These are phyloP conservation scores for Polychaeton citri DNA, from an alignment of 2,329 filamentous ascomycete species.

Conservation along the genomic window DNA sequence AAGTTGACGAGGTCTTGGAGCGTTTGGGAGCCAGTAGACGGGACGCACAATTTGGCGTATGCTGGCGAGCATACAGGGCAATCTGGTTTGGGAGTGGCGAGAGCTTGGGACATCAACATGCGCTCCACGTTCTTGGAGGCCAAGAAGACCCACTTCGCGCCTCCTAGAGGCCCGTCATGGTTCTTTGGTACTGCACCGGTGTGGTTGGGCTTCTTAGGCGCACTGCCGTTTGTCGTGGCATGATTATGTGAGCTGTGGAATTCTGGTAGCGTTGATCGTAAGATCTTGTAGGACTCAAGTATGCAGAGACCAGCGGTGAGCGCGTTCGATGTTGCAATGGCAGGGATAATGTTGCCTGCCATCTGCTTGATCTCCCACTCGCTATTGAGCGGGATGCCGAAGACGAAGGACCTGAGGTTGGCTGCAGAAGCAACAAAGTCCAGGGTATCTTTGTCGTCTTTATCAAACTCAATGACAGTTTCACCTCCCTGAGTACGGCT, in stretches of 20 bases:
- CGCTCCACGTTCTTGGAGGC: conserved; percentile 50
- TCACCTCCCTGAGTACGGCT: conserved; percentile 51
- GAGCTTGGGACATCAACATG: conserved; percentile 42
- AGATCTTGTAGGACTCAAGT: conserved; percentile 80
- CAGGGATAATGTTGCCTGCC: conserved; percentile 97
- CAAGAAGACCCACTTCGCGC: conserved; percentile 67
- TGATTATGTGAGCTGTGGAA: conserved; percentile 22
- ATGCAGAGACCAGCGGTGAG: conserved; percentile 90
- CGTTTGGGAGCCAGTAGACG: conserved; percentile 49
- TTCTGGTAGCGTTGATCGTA: conserved; percentile 56
- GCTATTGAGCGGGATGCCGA: conserved; percentile 75
- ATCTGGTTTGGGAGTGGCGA: conserved; percentile 57
- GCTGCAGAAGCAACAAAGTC: conserved; percentile 88
- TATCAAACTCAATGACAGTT: conserved; percentile 73
- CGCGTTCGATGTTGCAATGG: conserved; percentile 94
- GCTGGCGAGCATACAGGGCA: conserved; percentile 59
- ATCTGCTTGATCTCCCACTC: conserved; percentile 98
- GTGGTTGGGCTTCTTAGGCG: conserved; percentile 6
- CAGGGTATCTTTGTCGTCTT: conserved; percentile 87
- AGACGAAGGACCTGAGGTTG: conserved; percentile 79
- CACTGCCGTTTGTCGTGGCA: background rate
- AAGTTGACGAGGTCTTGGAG: conserved; percentile 70
- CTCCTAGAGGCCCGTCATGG: conserved; percentile 10
- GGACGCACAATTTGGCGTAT: conserved; percentile 13
- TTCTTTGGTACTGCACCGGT: conserved; percentile 1